Base-by-base conservation (phyloP, 805 yeast species). In the Candida golubevii region DNA sequence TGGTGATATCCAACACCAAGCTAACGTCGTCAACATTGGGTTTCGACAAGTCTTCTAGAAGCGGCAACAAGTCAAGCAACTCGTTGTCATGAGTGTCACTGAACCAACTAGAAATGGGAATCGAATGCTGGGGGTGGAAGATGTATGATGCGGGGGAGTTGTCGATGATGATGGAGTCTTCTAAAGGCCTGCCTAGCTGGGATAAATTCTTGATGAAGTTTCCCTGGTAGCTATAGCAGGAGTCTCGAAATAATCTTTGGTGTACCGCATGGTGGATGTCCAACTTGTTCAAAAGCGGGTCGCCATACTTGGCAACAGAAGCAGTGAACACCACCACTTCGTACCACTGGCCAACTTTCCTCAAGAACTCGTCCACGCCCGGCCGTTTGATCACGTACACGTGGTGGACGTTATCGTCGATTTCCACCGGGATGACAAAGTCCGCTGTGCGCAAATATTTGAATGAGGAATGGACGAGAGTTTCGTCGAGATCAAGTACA, bases 301-400 rank as follows among this genome's bases (percentile, higher is more conserved):
- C 97, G 36, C 98, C 99, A 61, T 93, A 93, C 60, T 96, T 80
- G 51, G 93, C 79, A 10, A 93, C 98, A 36, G 95, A 84, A 0
- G 99, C 99, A 0, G 99, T 93, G 66, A 93, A 93, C 4, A 93
- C 96, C 23, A 93, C 98, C 45, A 93, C 96, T 66, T 93, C 99
- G 62, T 76, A 93, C 57, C 90, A 63, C 61, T 87, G 75, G 26
- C 97, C 96, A 38, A 91, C 96, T 51, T 78, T 75, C 55, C 70
- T 71, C 71, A 93, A 72, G 59, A 93, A 93, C 60, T 88, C 95
- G 66, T 93, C 99, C 40, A 95, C 98, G 1, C 99, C 99, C 1
- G 99, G 99, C 57, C 99, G 78, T 61, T 93, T 93, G 45, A 90
- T 89, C 23, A 93, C 99, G 62, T 89, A 93, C 36, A 93, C 99